These are phyloP conservation scores for Eustoma russellianum DNA, from an alignment of 257 asterid genomes.

Conservation along the genomic window DNA sequence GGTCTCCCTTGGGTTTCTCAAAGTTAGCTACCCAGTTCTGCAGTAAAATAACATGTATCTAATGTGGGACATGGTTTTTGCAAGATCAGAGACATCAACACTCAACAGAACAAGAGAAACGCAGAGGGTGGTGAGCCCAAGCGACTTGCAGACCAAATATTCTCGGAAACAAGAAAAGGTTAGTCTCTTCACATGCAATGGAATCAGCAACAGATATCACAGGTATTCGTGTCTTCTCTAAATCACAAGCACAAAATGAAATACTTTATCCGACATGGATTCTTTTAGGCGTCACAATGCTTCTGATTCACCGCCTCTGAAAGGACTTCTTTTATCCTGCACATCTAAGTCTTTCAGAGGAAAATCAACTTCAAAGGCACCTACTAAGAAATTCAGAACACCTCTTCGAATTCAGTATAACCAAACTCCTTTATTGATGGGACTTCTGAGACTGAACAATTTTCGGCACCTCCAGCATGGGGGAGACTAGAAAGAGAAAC, in stretches of 20 bases:
- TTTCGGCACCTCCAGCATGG: slow-evolving; percentile 54
- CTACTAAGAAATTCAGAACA: background rate
- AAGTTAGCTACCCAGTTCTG: slow-evolving; percentile 92
- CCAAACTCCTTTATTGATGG: slow-evolving; percentile 75
- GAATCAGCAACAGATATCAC: background rate
- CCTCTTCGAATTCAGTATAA: slow-evolving; percentile 56
- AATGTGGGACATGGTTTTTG: background rate
- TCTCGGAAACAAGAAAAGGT: background rate
- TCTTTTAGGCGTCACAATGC: slow-evolving; percentile 70
- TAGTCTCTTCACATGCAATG: background rate
- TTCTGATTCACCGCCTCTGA: slow-evolving; percentile 94
- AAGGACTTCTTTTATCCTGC: slow-evolving; percentile 68
- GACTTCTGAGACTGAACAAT: slow-evolving; percentile 40
- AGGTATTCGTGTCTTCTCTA: background rate
- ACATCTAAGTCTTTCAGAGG: slow-evolving; percentile 8
- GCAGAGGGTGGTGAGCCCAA: background rate
- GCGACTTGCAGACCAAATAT: background rate
- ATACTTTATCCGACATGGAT: slow-evolving; percentile 65
- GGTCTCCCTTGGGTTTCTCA: slow-evolving; percentile 98
- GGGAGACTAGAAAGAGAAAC: slow-evolving; percentile 44
- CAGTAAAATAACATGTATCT: slow-evolving; percentile 12
- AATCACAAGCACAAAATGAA: background rate
- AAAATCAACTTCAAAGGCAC: slow-evolving; percentile 2
- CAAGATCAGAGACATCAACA: background rate
- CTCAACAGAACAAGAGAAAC: background rate